Conservation (phyloP, 2,329 filamentous ascomycete species). For the Alternaria dauci region DNA sequence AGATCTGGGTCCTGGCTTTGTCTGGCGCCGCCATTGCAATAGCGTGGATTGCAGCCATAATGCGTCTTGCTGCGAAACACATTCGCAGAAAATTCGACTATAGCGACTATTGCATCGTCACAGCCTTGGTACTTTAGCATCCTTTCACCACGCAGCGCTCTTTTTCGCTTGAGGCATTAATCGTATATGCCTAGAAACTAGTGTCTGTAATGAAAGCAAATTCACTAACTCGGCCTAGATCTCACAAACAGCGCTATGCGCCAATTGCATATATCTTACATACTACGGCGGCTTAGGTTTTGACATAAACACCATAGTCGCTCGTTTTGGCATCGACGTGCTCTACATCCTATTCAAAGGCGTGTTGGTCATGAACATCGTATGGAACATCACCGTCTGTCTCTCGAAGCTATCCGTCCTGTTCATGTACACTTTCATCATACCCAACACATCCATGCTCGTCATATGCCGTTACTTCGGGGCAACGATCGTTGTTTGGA, state of each 20-base stretch:
- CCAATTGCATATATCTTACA: not conserved
- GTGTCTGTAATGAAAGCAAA: not conserved
- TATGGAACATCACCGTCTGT: not conserved
- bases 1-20: not conserved
- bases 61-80: not conserved
- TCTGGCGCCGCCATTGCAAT: not conserved
- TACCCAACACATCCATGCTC: not conserved
- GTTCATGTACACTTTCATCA: not conserved
- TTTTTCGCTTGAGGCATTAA: accelerated
- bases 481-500: not conserved
- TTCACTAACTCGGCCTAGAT: not conserved
- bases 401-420: not conserved
- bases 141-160: not conserved
- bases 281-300: not conserved
- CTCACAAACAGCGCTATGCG: not conserved
- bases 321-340: not conserved
- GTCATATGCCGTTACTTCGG: not conserved
- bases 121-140: not conserved
- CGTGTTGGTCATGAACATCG: not conserved
- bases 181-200: not conserved
- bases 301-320: not conserved
- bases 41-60: not conserved
- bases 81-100: not conserved
- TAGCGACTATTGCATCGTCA: not conserved
- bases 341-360: not conserved